Percentiles rank a stretch among this genome's conserved stretches.
Conservation (phyloP, 345 rosid species). For the Melaleuca quinquenervia region DNA sequence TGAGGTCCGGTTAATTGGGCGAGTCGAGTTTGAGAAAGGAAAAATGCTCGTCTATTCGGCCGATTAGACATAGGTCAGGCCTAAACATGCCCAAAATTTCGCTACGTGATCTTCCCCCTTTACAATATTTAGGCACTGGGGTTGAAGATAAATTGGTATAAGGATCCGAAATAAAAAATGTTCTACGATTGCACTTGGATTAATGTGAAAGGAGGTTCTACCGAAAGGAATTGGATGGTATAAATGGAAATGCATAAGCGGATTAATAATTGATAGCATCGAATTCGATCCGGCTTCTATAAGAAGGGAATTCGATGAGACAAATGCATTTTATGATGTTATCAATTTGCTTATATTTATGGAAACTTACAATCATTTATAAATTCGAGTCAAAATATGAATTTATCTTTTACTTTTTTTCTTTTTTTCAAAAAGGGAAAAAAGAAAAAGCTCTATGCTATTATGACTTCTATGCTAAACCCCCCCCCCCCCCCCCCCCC, state of each 20-base stretch:
- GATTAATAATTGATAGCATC: not conserved
- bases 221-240: not conserved
- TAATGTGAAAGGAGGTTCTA: not conserved
- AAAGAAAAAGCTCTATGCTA: not conserved
- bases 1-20: accelerated
- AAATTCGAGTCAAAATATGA: not conserved
- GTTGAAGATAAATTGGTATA: not conserved
- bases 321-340: accelerated
- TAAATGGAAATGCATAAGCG: not conserved
- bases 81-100: accelerated
- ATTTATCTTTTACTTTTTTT: not conserved
- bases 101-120: not conserved
- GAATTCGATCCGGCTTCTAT: not conserved
- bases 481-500: too few species aligned
- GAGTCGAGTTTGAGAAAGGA: not conserved
- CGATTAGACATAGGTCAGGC: not conserved
- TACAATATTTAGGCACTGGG: accelerated
- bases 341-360: not conserved
- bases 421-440: not conserved
- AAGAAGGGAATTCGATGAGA: not conserved
- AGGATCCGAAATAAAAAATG: not conserved
- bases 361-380: not conserved
- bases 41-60: not conserved
- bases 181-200: not conserved
- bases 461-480: not conserved